Evolutionary conservation across 306 rosid genomes (phyloP), one percentile per base, ranked within the genome.

Genomic region (Pyrus betulifolia): DNA sequence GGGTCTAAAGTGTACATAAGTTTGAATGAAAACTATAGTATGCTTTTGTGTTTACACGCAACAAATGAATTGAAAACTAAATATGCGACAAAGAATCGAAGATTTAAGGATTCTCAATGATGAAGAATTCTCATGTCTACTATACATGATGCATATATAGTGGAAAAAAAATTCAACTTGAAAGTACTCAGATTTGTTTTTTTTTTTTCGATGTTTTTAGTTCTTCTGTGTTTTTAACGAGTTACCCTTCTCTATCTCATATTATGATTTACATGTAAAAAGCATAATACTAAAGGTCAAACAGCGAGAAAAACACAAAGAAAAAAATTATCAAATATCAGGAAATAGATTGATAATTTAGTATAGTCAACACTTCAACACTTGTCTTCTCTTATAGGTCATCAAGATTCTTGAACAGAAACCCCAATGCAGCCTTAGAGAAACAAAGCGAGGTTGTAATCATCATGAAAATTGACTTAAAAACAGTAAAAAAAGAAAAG

Each of bases 301-400:
- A 10, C 15, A 11, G 4, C 11, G 2, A 40, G 18, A 78, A 8
- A 70, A 55, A 33, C 17, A 70, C 28, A 54, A 33, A 22, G 10
- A 46, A 25, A 35, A 4, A 61, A 27, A 68, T 65, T 35, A 69
- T 63, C 49, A 78, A 81, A 79, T 28, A 33, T 30, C 10, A 54
- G 17, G 71, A 51, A n/a, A 3, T 33, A 11, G 68, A 68, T 23
- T 54, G 59, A 81, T 84, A 86, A 78, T 83, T 79, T 82, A 76
- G 82, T 72, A 86, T 79, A 81, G 73, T 28, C 98, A 94, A 90
- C 98, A 80, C 98, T 94, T 89, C 98, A 72, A 87, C 91, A 86
- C 85, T 83, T 84, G 87, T 58, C 72, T 85, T 83, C 51, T 81
- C 85, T 68, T 80, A 46, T 81, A 63, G 80, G 66, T 84, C 88